Evolutionary conservation across 495 filamentous ascomycete species (phyloP).

Genomic region (Aspergillus affinis): DNA sequence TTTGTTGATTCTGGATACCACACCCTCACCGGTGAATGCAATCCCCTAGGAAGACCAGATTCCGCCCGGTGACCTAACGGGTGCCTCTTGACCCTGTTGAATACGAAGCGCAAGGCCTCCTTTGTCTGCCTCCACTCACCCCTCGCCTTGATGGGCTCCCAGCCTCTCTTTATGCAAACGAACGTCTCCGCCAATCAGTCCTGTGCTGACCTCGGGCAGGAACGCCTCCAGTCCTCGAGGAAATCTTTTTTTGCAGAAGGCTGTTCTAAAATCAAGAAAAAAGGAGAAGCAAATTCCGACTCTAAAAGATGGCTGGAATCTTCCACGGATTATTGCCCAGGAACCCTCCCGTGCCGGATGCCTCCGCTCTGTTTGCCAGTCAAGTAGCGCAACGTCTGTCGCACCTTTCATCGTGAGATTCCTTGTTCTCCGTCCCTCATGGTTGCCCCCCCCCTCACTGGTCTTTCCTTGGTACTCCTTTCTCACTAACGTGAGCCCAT

Average conservation of each 20-base stretch:
- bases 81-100: not conserved
- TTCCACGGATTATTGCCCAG: not conserved
- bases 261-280: not conserved
- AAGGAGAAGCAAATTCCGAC: not conserved
- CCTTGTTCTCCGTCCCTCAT: not conserved
- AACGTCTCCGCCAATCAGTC: not conserved
- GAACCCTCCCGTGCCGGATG: no score
- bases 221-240: no score
- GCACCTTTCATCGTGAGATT: not conserved
- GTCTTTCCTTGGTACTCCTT: not conserved
- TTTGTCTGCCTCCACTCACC: slow-evolving; percentile 7
- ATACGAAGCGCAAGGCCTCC: slow-evolving; percentile 7
- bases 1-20: not conserved
- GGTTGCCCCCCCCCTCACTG: not conserved
- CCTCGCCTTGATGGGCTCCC: not conserved
- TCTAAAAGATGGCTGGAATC: not conserved
- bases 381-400: not conserved
- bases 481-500: not conserved
- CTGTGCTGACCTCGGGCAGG: not conserved
- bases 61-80: not conserved
- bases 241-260: not conserved
- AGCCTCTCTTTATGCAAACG: not conserved
- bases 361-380: not conserved
- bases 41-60: not conserved
- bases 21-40: slow-evolving; percentile 1